Conservation (phyloP, 257 asterid genomes). For the Marsdenia floribunda region DNA sequence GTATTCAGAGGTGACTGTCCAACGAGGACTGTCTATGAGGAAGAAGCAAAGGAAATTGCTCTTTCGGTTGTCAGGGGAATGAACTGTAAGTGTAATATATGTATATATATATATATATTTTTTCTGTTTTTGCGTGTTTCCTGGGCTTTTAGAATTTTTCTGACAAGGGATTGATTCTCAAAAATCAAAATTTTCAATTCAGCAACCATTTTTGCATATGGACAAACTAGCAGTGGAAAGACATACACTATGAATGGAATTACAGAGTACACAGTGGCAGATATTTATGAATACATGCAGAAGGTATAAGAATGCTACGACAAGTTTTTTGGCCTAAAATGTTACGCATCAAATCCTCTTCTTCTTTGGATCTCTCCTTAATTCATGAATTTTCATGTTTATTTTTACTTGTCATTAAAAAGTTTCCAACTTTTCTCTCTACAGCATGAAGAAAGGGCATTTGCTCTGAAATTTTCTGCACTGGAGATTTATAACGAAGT, state of each 20-base stretch:
- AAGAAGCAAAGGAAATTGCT: constrained; percentile 80
- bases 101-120: too few species aligned
- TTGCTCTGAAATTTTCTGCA: constrained; percentile 87
- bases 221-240: constrained; percentile 99
- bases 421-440: constrained; percentile 1
- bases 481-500: constrained; percentile 97
- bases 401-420: background rate
- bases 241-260: constrained; percentile 99
- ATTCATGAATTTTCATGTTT: background rate
- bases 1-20: constrained; percentile 84
- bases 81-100: constrained; percentile 64
- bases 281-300: constrained; percentile 41
- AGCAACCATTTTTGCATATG: constrained; percentile 98
- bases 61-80: constrained; percentile 88
- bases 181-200: constrained; percentile 23
- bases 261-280: constrained; percentile 87
- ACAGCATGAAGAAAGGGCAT: constrained; percentile 95
- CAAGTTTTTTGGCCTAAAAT: background rate
- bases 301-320: constrained; percentile 25
- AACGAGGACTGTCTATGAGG: constrained; percentile 81
- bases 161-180: constrained; percentile 3
- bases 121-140: constrained; percentile 17
- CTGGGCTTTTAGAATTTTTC: constrained; percentile 3
- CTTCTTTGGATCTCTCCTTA: constrained; percentile 2
- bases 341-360: constrained; percentile 2